Conservation (phyloP, 2,329 filamentous ascomycete genomes). For the Neofusicoccum ribis region DNA sequence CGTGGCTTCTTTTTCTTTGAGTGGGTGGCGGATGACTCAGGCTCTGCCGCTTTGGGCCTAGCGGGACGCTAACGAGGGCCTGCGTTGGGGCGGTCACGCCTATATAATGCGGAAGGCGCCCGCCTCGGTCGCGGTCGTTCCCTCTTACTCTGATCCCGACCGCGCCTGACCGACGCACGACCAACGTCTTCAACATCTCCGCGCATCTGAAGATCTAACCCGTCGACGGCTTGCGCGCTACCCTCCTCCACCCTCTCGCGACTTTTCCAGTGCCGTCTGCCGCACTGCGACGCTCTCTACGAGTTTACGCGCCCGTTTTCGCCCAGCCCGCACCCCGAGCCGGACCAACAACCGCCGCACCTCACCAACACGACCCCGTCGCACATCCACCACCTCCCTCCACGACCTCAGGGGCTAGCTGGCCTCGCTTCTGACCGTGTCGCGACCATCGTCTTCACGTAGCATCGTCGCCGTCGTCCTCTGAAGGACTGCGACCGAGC, state of each 20-base stretch:
- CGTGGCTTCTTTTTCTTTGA: no score
- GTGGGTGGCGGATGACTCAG: conserved; percentile 2
- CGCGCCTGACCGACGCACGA: background rate
- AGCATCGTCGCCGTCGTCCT: conserved; percentile 28
- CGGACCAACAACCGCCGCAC: conserved; percentile 4
- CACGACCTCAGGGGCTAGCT: conserved; percentile 40
- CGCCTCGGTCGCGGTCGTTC: no score
- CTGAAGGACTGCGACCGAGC: conserved; percentile 24
- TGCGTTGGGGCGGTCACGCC: background rate
- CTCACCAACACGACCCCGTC: background rate
- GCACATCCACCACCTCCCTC: background rate
- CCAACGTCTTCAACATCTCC: background rate
- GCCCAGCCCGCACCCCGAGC: background rate
- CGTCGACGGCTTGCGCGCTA: conserved; percentile 1
- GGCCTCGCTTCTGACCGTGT: conserved; percentile 42
- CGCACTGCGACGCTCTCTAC: conserved; percentile 17
- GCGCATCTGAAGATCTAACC: background rate
- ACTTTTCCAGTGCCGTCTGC: background rate
- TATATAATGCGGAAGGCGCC: no score
- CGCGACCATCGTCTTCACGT: conserved; percentile 13
- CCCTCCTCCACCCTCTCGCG: background rate
- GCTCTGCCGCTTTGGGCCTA: background rate
- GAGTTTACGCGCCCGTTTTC: background rate
- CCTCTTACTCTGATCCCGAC: no score
- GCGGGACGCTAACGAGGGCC: background rate